Evolutionary conservation across 1,284 basidiomycete genomes (phyloP).

Genomic region (Rhodotorula sp.): DNA sequence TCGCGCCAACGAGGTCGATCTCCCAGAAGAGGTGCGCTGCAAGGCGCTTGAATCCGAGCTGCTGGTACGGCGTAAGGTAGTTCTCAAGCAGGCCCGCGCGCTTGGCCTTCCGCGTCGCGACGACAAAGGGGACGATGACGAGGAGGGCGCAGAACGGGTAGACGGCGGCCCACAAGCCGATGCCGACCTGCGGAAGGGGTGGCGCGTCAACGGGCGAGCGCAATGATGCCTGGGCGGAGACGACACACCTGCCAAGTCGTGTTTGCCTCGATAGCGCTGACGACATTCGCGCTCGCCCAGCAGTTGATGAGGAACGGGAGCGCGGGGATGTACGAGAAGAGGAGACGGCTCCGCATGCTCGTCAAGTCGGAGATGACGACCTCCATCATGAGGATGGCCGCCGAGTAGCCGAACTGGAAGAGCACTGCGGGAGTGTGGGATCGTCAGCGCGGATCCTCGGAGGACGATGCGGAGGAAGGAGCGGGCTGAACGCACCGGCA

Average conservation of each 20-base stretch:
- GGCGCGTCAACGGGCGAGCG: too few relatives aligned
- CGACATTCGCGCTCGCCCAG: constrained; percentile 53
- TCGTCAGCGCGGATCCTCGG: not conserved
- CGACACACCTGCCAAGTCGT: constrained; percentile 54
- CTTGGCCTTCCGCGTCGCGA: constrained; percentile 45
- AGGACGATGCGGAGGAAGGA: too few relatives aligned
- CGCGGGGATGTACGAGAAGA: constrained; percentile 54
- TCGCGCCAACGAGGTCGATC: constrained; percentile 52
- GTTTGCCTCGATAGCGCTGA: constrained; percentile 45
- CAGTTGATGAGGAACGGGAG: constrained; percentile 54
- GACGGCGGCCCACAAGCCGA: constrained; percentile 54
- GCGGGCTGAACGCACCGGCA: constrained; percentile 49
- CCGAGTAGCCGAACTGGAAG: constrained; percentile 45
- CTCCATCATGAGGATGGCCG: constrained; percentile 51
- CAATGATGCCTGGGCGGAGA: too few relatives aligned
- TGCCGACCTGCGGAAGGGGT: constrained; percentile 1
- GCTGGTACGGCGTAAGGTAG: constrained; percentile 47
- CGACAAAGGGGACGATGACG: constrained; percentile 48
- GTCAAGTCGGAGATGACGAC: constrained; percentile 55
- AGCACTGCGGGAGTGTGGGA: constrained; percentile 1
- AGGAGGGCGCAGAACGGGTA: constrained; percentile 51
- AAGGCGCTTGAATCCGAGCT: constrained; percentile 38
- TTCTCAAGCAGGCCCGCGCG: constrained; percentile 46
- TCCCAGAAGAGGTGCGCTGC: constrained; percentile 53
- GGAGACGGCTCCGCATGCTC: constrained; percentile 52